Conservation (phyloP, 345 rosid genomes). For the Moricandia arvensis region DNA sequence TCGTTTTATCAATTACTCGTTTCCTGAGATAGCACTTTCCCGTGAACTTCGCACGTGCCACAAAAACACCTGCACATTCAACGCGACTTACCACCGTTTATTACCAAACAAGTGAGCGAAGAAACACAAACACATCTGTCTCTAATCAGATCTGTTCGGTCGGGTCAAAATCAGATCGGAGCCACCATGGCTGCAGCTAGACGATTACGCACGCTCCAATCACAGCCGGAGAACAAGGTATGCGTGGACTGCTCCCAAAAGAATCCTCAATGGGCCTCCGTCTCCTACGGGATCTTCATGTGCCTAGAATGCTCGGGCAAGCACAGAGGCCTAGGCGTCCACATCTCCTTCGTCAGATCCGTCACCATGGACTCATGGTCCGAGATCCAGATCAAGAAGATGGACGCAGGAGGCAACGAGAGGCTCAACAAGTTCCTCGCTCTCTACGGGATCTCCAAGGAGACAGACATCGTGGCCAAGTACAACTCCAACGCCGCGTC, state of each 20-base stretch:
- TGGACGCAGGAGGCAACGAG: conserved; percentile 96
- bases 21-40: not conserved
- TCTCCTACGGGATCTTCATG: conserved; percentile 95
- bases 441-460: conserved; percentile 70
- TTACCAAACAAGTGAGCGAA: not conserved
- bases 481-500: conserved; percentile 83
- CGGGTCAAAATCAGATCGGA: not conserved
- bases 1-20: not conserved
- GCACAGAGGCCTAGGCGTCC: conserved; percentile 98
- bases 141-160: not conserved
- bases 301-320: conserved; percentile 98
- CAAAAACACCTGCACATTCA: not conserved
- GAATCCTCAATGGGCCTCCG: conserved; percentile 99
- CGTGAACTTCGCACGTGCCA: not conserved
- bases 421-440: conserved; percentile 65
- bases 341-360: conserved; percentile 98
- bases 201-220: conserved; percentile 80
- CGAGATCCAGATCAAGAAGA: conserved; percentile 96
- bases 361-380: conserved; percentile 99
- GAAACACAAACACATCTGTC: not conserved
- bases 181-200: conserved; percentile 67
- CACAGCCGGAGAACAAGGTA: conserved; percentile 74
- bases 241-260: conserved; percentile 96
- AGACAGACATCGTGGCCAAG: conserved; percentile 73
- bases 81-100: not conserved